phyloP scores from a whole-genome alignment of 2,329 filamentous ascomycete genomes.

The Paecilomyces niveus region DNA sequence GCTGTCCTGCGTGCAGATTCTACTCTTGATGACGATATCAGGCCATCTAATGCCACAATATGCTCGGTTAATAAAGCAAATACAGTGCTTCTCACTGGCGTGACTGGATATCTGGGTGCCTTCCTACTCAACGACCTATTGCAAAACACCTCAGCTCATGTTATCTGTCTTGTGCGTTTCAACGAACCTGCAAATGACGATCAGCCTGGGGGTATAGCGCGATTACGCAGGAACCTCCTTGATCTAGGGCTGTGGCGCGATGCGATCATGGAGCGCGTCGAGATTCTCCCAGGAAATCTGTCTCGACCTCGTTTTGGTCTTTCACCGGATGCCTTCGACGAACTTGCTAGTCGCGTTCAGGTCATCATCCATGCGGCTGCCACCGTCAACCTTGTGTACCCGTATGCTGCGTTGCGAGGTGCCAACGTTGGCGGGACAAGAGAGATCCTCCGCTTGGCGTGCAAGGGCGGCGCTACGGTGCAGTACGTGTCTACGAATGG shows the following conservation, averaged over 20 bases:
- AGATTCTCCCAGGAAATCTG: constrained; percentile 67
- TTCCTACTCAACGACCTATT: constrained; percentile 65
- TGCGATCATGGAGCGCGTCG: constrained; percentile 68
- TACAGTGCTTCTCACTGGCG: constrained; percentile 65
- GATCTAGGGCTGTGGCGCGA: constrained; percentile 73
- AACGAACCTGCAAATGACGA: constrained; percentile 59
- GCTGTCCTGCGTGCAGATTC: constrained; percentile 62
- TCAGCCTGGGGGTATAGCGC: constrained; percentile 60
- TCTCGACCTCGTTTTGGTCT: constrained; percentile 63
- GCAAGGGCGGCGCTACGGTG: constrained; percentile 60
- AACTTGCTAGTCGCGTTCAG: constrained; percentile 58
- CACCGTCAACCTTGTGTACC: constrained; percentile 74
- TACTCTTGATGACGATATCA: constrained; percentile 62
- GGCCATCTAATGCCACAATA: constrained; percentile 47
- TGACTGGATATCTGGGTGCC: constrained; percentile 68
- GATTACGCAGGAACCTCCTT: constrained; percentile 68
- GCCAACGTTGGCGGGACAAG: constrained; percentile 74
- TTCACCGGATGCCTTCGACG: constrained; percentile 56
- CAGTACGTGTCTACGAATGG: constrained; percentile 78
- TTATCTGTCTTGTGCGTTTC: constrained; percentile 68
- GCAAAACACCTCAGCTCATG: constrained; percentile 59
- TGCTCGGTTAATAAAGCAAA: constrained; percentile 57
- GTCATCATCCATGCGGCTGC: constrained; percentile 73
- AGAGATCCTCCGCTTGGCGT: constrained; percentile 66
- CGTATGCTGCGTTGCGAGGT: constrained; percentile 66